Evolutionary conservation across 208 protist species (phyloP).

Genomic region (Crithidia fasciculata): DNA sequence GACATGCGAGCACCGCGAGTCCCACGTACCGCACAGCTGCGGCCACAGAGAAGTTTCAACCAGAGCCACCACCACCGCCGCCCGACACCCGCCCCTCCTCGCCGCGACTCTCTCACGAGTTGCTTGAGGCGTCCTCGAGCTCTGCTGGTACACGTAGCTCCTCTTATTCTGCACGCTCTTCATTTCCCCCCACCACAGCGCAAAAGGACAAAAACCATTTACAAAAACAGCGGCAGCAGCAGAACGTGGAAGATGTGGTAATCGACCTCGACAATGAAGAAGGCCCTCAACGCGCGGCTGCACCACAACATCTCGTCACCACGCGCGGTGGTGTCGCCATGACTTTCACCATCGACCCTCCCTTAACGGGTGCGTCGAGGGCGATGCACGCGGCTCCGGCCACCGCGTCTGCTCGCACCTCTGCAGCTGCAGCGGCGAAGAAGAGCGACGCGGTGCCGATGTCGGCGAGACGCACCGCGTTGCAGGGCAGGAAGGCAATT

Average conservation of each 20-base stretch:
- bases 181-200: background rate
- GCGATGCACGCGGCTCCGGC: background rate
- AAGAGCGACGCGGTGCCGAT: background rate
- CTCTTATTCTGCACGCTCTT: no score
- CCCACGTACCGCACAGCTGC: no score
- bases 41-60: no score
- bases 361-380: background rate
- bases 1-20: background rate
- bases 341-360: slow-evolving; percentile 28
- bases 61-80: background rate
- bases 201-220: no score
- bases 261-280: slow-evolving; percentile 1
- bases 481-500: slow-evolving; percentile 9
- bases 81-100: slow-evolving; percentile 6
- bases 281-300: background rate
- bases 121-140: no score
- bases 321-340: slow-evolving; percentile 49
- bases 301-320: background rate
- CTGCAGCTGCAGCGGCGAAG: background rate
- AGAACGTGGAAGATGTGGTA: background rate
- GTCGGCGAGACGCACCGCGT: background rate
- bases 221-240: background rate
- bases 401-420: background rate
- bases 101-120: background rate
- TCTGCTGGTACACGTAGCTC: background rate